Percentiles rank a stretch among this genome's conserved stretches.
Conservation (phyloP, 495 filamentous ascomycete genomes). For the Penicillium paxilli region DNA sequence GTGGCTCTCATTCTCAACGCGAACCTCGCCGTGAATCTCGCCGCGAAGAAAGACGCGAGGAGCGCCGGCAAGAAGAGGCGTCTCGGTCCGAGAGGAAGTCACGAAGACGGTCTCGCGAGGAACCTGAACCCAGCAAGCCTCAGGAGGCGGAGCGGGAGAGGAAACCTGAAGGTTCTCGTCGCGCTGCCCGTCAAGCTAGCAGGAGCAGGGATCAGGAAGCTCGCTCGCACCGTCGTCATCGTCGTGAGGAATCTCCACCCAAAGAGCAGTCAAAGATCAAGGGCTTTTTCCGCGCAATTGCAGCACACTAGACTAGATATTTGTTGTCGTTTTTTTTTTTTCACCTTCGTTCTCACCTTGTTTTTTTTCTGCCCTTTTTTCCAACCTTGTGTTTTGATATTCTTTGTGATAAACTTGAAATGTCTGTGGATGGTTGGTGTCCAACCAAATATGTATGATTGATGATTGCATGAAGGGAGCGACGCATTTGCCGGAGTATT, state of each 20-base stretch:
- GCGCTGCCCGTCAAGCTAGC: slow-evolving; percentile 15
- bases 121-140: slow-evolving; percentile 13
- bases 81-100: slow-evolving; percentile 14
- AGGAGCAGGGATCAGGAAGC: slow-evolving; percentile 21
- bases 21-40: background rate
- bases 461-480: slow-evolving; percentile 27
- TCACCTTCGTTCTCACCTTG: slow-evolving; percentile 2
- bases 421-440: background rate
- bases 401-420: slow-evolving; percentile 2
- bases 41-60: slow-evolving; percentile 13
- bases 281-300: slow-evolving; percentile 36
- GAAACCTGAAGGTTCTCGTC: slow-evolving; percentile 24
- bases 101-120: slow-evolving; percentile 12
- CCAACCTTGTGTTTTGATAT: slow-evolving; percentile 16
- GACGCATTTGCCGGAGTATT: slow-evolving; percentile 30
- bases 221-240: slow-evolving; percentile 26
- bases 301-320: slow-evolving; percentile 26
- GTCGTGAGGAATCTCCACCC: slow-evolving; percentile 35
- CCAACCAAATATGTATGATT: slow-evolving; percentile 9
- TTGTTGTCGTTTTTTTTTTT: slow-evolving; percentile 2
- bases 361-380: slow-evolving; percentile 7
- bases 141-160: slow-evolving; percentile 17
- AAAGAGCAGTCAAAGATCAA: slow-evolving; percentile 37
- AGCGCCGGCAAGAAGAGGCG: slow-evolving; percentile 8
- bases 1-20: slow-evolving; percentile 19